Evolutionary conservation across 208 protist species (phyloP).

Genomic region (Trypanosomatidae sp.): DNA sequence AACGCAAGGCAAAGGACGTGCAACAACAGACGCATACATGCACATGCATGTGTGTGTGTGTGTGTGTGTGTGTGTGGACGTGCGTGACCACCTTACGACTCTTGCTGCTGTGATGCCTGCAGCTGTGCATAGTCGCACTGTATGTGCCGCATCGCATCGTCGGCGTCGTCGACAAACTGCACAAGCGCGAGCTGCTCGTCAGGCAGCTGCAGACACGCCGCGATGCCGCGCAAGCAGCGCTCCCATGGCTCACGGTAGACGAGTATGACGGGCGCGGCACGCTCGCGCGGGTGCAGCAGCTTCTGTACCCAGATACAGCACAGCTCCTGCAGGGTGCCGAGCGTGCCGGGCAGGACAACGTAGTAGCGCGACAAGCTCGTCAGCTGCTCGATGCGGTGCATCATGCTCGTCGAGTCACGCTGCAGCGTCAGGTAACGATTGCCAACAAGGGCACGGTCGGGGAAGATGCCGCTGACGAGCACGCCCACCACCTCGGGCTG

Average conservation of each 20-base stretch:
- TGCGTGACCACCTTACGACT: no score
- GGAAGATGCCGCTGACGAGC: slow-evolving; percentile 29
- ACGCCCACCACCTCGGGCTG: slow-evolving; percentile 38
- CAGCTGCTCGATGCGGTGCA: slow-evolving; percentile 48
- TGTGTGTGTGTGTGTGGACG: no score
- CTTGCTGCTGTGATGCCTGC: no score
- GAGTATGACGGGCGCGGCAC: slow-evolving; percentile 30
- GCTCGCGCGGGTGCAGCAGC: slow-evolving; percentile 13
- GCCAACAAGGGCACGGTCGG: slow-evolving; percentile 24
- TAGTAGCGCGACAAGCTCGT: slow-evolving; percentile 43
- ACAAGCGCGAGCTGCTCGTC: slow-evolving; percentile 13
- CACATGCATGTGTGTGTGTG: no score
- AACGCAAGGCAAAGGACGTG: no score
- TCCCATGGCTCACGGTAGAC: slow-evolving; percentile 63
- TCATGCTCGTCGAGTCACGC: slow-evolving; percentile 22
- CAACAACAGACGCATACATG: no score
- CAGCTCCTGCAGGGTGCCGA: slow-evolving; percentile 57
- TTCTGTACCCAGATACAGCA: slow-evolving; percentile 39
- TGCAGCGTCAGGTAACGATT: slow-evolving; percentile 42
- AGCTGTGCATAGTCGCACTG: slow-evolving; percentile 6
- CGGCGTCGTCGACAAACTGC: slow-evolving; percentile 44
- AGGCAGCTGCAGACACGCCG: slow-evolving; percentile 14
- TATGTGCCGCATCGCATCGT: slow-evolving; percentile 35
- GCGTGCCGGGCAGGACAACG: slow-evolving; percentile 41
- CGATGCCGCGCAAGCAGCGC: slow-evolving; percentile 20